A percentile compares a stretch with the other conserved stretches of the same genome.
phyloP scores from a whole-genome alignment of 306 rosid genomes.

The Sicyos baderoa region DNA sequence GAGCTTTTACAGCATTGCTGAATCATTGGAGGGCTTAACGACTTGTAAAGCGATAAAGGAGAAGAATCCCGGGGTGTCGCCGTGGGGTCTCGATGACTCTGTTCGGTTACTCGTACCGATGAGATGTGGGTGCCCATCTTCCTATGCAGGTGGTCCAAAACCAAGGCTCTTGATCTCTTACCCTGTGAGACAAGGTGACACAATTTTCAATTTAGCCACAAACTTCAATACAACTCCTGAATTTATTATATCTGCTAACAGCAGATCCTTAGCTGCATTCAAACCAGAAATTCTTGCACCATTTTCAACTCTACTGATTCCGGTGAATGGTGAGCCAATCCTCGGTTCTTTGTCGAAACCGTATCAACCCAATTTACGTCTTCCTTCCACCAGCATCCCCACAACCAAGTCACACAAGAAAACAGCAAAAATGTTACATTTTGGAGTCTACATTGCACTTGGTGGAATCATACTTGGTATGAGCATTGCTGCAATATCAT shows the following conservation, averaged over 20 bases:
- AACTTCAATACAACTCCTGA: constrained; percentile 54
- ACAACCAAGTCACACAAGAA: constrained; percentile 37
- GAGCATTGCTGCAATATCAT: constrained; percentile 39
- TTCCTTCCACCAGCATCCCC: constrained; percentile 35
- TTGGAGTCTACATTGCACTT: constrained; percentile 38
- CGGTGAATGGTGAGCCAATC: constrained; percentile 40
- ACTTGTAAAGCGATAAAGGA: constrained; percentile 54
- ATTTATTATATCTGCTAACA: constrained; percentile 47
- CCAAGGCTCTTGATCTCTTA: constrained; percentile 56
- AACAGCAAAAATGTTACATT: constrained; percentile 41
- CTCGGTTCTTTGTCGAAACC: constrained; percentile 42
- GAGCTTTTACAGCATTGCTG: constrained; percentile 52
- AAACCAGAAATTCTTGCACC: constrained; percentile 36
- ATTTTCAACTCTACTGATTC: constrained; percentile 54
- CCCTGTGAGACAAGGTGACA: constrained; percentile 54
- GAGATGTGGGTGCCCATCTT: constrained; percentile 68
- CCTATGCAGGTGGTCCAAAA: constrained; percentile 28
- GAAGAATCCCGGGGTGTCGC: constrained; percentile 49
- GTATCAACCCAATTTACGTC: constrained; percentile 33
- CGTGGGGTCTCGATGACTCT: constrained; percentile 38
- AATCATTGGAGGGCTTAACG: constrained; percentile 69
- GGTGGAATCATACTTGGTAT: constrained; percentile 40
- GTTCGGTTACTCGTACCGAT: constrained; percentile 47
- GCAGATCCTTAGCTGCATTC: constrained; percentile 27
- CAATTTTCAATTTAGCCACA: constrained; percentile 53